Evolutionary conservation across 1,284 basidiomycete species (phyloP).

Genomic region (Amylostereum areolatum): DNA sequence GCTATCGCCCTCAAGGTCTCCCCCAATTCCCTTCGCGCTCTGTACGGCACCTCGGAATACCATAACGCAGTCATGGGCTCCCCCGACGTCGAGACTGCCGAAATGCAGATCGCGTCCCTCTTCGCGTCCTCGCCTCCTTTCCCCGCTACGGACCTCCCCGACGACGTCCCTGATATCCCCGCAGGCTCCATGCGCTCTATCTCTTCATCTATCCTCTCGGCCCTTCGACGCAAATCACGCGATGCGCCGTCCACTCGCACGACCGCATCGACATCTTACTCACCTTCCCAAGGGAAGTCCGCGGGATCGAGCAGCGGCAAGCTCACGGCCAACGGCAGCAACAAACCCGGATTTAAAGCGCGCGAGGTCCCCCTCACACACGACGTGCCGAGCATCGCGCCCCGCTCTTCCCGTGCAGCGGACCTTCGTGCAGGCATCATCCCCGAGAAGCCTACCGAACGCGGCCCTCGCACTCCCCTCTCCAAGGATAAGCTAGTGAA

Average conservation of each 20-base stretch:
- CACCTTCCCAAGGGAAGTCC: constrained; percentile 8
- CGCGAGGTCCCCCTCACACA: constrained; percentile 63
- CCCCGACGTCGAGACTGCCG: constrained; percentile 54
- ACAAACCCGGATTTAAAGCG: constrained; percentile 58
- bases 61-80: constrained; percentile 72
- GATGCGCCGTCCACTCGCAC: constrained; percentile 35
- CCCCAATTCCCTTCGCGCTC: constrained; percentile 61
- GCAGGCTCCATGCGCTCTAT: constrained; percentile 39
- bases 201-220: constrained; percentile 39
- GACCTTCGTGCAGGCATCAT: constrained; percentile 60
- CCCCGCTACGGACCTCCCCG: constrained; percentile 57
- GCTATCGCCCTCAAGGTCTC: constrained; percentile 44
- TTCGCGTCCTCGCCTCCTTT: constrained; percentile 78
- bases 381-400: constrained; percentile 60
- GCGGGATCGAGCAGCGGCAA: constrained; percentile 9
- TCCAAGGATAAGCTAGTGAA: constrained; percentile 54
- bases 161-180: constrained; percentile 29
- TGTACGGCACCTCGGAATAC: constrained; percentile 46
- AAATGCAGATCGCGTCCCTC: constrained; percentile 67
- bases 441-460: constrained; percentile 23
- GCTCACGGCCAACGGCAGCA: constrained; percentile 24
- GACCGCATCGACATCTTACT: constrained; percentile 35
- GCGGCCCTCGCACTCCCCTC: constrained; percentile 36
- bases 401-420: constrained; percentile 73
- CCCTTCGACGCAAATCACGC: constrained; percentile 31